Evolutionary conservation across 2,329 filamentous ascomycete genomes (phyloP), one percentile per base, ranked within the genome.

Genomic region (Leptographium lundbergii): DNA sequence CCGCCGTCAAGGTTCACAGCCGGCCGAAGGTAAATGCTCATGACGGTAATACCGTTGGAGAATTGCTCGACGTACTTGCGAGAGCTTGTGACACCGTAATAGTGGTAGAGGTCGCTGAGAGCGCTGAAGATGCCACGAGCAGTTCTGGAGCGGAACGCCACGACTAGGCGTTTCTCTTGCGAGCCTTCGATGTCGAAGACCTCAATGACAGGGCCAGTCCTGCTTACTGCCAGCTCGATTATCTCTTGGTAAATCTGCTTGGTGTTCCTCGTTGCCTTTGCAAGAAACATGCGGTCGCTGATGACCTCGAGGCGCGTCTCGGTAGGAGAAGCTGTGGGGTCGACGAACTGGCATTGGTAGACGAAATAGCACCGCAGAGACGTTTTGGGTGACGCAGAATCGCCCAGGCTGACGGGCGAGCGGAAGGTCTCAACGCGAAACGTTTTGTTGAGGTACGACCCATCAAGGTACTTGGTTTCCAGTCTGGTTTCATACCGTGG

Each of bases 1-100:
- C 80, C 73, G 45, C 61, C 60, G 3, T 82, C 75, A 27, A 79
- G 72, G 64, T 80, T 81, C 54, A 78, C 70, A 22, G 87, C 80
- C 25, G 89, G 91, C 65, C 87, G 86, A 61, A 99, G 81, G 73
- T 99, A 99, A 63, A 96, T 83, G 66, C 91, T 96, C 81, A 97
- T 95, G 72, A 97, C 88, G 17, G 90, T 95, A 71, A 96, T 95
- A 62, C 94, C 94, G 72, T 99, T 99, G 69, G 91, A 94, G 79
- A 99, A 99, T 75, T 97, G 94, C 75, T 99, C 89, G 54, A 99
- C 88, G 69, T 99, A 99, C 77, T 99, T 99, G 66, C 94, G 83
- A 32, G 94, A 94, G 68, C 89, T 95, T 2, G 94, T 99, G 62
- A 97, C 82, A 51, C 94, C 92, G 69, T 99, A 99, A 81, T 96